A percentile compares a stretch with the other conserved stretches of the same genome.
Evolutionary conservation across 352 stramenopile species (phyloP).

Genomic region (Globisporangium uncinulatum): DNA sequence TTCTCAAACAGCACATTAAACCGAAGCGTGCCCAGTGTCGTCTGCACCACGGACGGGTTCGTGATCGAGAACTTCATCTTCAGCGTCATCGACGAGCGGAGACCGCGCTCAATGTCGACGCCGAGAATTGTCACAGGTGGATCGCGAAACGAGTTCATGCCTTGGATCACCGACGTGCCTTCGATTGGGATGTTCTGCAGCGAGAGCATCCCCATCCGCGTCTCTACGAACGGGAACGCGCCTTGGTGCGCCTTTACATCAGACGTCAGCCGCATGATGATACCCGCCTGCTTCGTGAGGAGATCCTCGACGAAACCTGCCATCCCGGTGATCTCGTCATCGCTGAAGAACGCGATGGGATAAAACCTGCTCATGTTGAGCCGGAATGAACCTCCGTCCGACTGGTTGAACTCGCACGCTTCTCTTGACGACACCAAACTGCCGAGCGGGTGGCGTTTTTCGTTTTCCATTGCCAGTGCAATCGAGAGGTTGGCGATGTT

Average conservation of each 20-base stretch:
- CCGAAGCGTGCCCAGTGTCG: conserved; percentile 42
- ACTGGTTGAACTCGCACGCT: conserved; percentile 58
- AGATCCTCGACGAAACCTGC: conserved; percentile 47
- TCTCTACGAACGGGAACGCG: conserved; percentile 63
- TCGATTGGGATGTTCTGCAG: conserved; percentile 55
- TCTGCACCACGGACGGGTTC: conserved; percentile 70
- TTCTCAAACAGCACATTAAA: conserved; percentile 47
- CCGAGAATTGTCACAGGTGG: conserved; percentile 53
- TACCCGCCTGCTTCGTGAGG: conserved; percentile 48
- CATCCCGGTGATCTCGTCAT: conserved; percentile 39
- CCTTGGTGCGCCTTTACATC: conserved; percentile 28
- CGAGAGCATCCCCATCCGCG: conserved; percentile 67
- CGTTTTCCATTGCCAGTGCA: conserved; percentile 44
- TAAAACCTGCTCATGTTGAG: conserved; percentile 76
- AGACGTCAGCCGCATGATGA: conserved; percentile 54
- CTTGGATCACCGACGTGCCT: conserved; percentile 42
- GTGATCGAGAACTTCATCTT: conserved; percentile 62
- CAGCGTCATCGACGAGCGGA: conserved; percentile 41
- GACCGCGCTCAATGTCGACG: conserved; percentile 61
- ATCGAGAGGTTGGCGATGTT: conserved; percentile 64
- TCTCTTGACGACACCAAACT: conserved; percentile 48
- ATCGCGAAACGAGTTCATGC: conserved; percentile 66
- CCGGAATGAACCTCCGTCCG: conserved; percentile 43
- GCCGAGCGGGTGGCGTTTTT: conserved; percentile 27
- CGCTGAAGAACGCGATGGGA: conserved; percentile 39